phyloP scores from a whole-genome alignment of 306 rosid genomes.

The Quercus cerris region DNA sequence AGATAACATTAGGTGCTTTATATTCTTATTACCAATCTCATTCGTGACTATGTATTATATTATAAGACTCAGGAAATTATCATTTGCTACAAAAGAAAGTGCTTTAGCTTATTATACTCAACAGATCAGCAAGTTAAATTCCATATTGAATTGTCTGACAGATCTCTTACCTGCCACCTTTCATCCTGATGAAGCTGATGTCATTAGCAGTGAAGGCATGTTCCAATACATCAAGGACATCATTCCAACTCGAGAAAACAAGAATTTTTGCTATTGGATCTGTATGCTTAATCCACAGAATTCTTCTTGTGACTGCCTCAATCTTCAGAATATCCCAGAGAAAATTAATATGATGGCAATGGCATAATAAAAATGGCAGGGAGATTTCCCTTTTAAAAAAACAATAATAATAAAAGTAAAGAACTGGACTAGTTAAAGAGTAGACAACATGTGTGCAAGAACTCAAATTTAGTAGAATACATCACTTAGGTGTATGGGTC shows the following conservation, averaged over 20 bases:
- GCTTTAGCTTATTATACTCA: neutral
- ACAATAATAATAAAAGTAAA: too few species aligned
- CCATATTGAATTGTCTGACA: neutral
- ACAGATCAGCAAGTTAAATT: neutral
- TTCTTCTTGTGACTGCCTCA: conserved; percentile 90
- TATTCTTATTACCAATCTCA: neutral
- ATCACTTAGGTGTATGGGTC: neutral
- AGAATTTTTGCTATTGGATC: conserved; percentile 75
- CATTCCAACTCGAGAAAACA: conserved; percentile 95
- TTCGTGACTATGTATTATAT: neutral
- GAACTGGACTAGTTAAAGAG: neutral
- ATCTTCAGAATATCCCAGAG: conserved; percentile 49
- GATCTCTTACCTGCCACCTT: conserved; percentile 85
- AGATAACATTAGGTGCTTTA: neutral
- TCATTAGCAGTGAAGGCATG: conserved; percentile 73
- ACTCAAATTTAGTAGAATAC: conserved; percentile 11
- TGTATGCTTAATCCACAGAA: conserved; percentile 76
- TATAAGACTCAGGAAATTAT: neutral
- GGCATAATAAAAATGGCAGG: neutral
- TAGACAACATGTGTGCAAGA: neutral
- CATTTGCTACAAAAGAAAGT: neutral
- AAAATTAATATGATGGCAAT: neutral
- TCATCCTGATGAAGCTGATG: conserved; percentile 71
- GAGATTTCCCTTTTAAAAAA: neutral
- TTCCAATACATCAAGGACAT: conserved; percentile 91